Base-by-base conservation (phyloP, 73 alveolate genomes). In the Paramecium bursaria region DNA sequence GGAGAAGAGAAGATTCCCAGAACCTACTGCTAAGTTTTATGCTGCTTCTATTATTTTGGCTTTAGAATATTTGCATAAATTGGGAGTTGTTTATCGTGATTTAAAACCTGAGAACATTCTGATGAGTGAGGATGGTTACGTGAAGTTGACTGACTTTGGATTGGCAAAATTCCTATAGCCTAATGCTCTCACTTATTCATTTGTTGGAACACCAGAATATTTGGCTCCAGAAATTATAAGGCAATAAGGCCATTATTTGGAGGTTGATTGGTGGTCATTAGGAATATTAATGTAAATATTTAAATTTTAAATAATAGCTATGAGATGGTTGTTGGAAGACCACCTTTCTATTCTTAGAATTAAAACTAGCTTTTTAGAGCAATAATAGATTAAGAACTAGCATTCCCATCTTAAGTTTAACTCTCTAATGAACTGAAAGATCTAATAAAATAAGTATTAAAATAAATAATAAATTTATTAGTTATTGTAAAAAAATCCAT, bases 271-370 rank as follows among this genome's bases (percentile, higher is more conserved):
- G 79, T 92, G 97, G 97, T 82, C 93, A n/a, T 48, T 92, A 19
- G 97, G 97, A 6, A 82, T 92, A 22, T 55, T 79, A 7, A 52
- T 79, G 89, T 79, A 79, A 27, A 33, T 7, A 0, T 11, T 15
- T 80, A 86, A 2, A 7, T 39, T 44, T 50, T 85, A 21, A 73
- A 51, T 9, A 76, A 77, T 15, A 73, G 74, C 67, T 97, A 97
- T 88, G 99, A 97, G 79, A 95, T 97, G 99, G 90, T 95, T 17
- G 97, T 94, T 27, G 99, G 99, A 9, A 85, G 88, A 50, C 99
- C 99, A 17, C 99, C 99, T 11, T 97, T 94, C 90, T 97, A 90
- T 85, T 77, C 98, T 1, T 86, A 86, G 47, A 95, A 91, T 86
- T 91, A 92, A 48, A 94, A 94, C 29, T 94, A 86, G 55, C 88